These are phyloP conservation scores for Penicillium brevicompactum DNA, from an alignment of 2,329 filamentous ascomycete genomes.

Conservation along the genomic window DNA sequence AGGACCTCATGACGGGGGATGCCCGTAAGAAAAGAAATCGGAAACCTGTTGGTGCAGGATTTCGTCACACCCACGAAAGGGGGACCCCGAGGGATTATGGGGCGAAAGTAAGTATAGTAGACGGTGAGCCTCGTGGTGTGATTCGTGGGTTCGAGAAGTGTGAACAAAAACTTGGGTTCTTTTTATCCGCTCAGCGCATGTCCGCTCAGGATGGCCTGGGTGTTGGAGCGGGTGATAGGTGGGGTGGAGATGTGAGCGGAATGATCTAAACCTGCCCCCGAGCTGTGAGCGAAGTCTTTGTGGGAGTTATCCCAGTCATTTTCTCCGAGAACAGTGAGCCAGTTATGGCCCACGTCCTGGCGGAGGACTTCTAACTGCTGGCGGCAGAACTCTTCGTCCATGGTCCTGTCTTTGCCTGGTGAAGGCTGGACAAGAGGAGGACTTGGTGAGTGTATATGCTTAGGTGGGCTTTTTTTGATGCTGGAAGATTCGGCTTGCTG, in stretches of 20 bases:
- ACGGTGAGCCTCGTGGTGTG: neutral
- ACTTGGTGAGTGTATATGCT: conserved; percentile 20
- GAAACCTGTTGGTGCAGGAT: neutral
- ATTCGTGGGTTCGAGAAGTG: neutral
- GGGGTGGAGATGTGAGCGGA: conserved; percentile 34
- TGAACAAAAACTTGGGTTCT: neutral
- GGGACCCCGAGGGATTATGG: neutral
- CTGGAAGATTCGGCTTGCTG: conserved; percentile 30
- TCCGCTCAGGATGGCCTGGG: conserved; percentile 45
- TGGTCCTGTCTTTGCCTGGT: conserved; percentile 34
- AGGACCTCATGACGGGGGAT: neutral
- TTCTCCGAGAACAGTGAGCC: conserved; percentile 83
- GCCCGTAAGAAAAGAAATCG: neutral
- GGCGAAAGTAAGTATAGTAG: neutral
- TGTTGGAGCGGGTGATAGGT: conserved; percentile 37
- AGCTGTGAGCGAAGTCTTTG: conserved; percentile 33
- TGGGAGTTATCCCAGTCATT: conserved; percentile 58
- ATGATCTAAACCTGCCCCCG: conserved; percentile 35
- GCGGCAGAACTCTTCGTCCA: conserved; percentile 76
- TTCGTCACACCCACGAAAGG: neutral
- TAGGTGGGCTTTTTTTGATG: conserved; percentile 23
- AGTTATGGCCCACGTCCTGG: conserved; percentile 81
- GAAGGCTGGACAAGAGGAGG: conserved; percentile 26
- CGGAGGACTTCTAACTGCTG: conserved; percentile 86
- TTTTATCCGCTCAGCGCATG: conserved; percentile 38